Conservation (phyloP, 345 rosid genomes). For the Eucalyptus caleyi region DNA sequence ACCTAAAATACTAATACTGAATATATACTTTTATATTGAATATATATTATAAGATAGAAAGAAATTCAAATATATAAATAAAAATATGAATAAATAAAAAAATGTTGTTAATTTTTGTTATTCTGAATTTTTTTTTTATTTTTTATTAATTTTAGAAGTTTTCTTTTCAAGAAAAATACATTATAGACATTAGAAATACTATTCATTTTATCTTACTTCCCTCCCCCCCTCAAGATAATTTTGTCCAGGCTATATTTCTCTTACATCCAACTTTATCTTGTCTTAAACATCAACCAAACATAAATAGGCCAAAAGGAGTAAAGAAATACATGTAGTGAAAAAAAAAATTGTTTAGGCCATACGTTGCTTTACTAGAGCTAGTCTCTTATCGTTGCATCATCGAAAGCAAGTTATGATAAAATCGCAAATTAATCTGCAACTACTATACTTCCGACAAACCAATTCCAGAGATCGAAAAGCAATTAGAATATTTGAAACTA, state of each 20-base stretch:
- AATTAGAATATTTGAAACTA: not conserved
- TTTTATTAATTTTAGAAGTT: too few relatives aligned
- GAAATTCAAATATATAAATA: too few relatives aligned
- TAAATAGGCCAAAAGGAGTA: not conserved
- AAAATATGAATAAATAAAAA: too few relatives aligned
- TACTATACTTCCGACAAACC: fast-evolving
- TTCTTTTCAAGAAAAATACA: not conserved
- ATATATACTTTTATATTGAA: too few relatives aligned
- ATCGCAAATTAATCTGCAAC: not conserved
- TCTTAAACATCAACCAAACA: not conserved
- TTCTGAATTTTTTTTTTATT: too few relatives aligned
- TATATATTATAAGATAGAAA: too few relatives aligned
- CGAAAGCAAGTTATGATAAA: not conserved
- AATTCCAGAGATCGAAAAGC: not conserved
- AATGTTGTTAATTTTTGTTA: not conserved
- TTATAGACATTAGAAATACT: too few relatives aligned
- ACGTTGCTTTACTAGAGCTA: not conserved
- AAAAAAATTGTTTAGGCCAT: not conserved
- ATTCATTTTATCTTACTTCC: not conserved
- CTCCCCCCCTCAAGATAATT: not conserved
- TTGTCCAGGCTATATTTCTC: not conserved
- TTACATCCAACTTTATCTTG: too few relatives aligned
- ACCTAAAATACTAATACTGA: not conserved
- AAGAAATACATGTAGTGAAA: not conserved
- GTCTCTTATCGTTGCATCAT: not conserved